Evolutionary conservation across 352 stramenopile genomes (phyloP).

Genomic region (Globisporangium recalcitrans): DNA sequence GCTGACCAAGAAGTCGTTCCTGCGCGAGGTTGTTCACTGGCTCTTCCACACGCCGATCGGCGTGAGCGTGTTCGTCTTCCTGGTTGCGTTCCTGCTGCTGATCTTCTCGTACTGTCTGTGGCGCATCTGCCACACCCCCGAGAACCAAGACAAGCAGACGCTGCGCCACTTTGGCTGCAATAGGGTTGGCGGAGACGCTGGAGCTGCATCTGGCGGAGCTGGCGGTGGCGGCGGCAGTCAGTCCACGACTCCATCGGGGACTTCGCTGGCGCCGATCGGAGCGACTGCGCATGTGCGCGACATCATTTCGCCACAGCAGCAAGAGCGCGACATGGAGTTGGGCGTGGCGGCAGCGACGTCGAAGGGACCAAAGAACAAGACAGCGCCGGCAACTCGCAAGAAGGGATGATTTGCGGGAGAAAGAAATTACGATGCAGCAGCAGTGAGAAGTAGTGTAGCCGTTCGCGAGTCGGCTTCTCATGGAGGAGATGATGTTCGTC

Average conservation of each 20-base stretch:
- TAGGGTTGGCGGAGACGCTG: neutral
- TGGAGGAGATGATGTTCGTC: too few species aligned
- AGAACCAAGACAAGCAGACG: conserved; percentile 60
- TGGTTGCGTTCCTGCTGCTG: conserved; percentile 32
- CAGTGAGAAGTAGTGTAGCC: neutral
- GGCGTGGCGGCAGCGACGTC: neutral
- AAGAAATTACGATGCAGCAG: too few species aligned
- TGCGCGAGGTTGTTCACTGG: conserved; percentile 39
- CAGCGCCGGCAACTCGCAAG: neutral
- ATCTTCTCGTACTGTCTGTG: conserved; percentile 49
- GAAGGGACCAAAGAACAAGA: neutral
- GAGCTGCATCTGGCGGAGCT: neutral
- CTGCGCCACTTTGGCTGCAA: conserved; percentile 18
- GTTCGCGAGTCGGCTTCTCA: neutral
- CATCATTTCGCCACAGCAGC: neutral
- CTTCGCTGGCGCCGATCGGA: conserved; percentile 8
- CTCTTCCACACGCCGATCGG: conserved; percentile 40
- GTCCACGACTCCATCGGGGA: neutral
- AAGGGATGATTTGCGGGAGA: too few species aligned
- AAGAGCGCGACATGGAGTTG: conserved; percentile 14
- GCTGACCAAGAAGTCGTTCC: conserved; percentile 52
- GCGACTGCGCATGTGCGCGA: neutral
- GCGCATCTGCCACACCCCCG: conserved; percentile 46
- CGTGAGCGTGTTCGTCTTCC: conserved; percentile 43
- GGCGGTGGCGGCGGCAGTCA: neutral